These are phyloP conservation scores for Erodium trifolium DNA, from an alignment of 441 rosid species.

Conservation along the genomic window DNA sequence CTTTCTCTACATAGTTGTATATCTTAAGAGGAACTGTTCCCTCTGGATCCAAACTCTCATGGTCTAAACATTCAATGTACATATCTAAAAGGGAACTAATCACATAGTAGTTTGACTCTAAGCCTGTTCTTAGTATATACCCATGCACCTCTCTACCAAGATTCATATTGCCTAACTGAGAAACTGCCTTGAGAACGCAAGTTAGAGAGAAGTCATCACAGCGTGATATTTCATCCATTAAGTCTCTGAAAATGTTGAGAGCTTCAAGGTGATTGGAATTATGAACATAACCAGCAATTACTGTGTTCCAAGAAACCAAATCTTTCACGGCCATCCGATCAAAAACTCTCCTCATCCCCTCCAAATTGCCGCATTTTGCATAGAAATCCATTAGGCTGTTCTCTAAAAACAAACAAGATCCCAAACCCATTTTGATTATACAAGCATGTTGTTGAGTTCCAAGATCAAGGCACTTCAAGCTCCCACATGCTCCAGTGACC, in stretches of 20 bases:
- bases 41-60: conserved; percentile 14
- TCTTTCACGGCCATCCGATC: conserved; percentile 20
- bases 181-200: conserved; percentile 24
- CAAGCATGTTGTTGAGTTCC: conserved; percentile 23
- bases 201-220: conserved; percentile 28
- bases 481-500: conserved; percentile 23
- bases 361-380: conserved; percentile 23
- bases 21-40: conserved; percentile 19
- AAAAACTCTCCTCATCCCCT: conserved; percentile 21
- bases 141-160: conserved; percentile 28
- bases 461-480: conserved; percentile 14
- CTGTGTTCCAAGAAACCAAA: conserved; percentile 33
- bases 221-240: conserved; percentile 19
- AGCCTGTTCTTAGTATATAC: conserved; percentile 19
- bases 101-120: conserved; percentile 18
- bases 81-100: conserved; percentile 28
- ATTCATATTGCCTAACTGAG: conserved; percentile 17
- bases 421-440: conserved; percentile 23
- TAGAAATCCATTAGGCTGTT: conserved; percentile 30
- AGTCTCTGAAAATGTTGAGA: conserved; percentile 17
- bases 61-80: conserved; percentile 22
- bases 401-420: conserved; percentile 17
- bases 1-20: conserved; percentile 18
- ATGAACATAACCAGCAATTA: conserved; percentile 25
- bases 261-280: conserved; percentile 21